These are phyloP conservation scores for Hypoxylon crocopeplum DNA, from an alignment of 495 filamentous ascomycete species.

Conservation along the genomic window DNA sequence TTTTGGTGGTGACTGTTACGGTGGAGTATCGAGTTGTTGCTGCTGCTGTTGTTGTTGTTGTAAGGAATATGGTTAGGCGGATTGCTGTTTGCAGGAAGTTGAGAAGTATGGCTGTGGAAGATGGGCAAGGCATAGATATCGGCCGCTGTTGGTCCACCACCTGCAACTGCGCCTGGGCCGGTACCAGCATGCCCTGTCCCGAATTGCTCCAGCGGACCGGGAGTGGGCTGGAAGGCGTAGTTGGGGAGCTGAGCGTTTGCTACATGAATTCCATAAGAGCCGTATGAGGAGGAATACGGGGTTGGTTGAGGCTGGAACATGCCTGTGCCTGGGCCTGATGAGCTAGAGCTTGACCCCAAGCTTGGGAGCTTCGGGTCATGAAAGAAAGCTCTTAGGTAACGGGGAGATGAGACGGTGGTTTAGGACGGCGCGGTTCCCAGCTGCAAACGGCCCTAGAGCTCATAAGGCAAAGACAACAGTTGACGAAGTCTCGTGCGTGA, in stretches of 20 bases:
- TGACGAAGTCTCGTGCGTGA: constrained; percentile 28
- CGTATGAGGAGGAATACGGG: constrained; percentile 49
- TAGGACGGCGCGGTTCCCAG: background rate
- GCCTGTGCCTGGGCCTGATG: constrained; percentile 42
- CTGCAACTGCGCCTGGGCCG: constrained; percentile 20
- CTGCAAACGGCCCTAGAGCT: constrained; percentile 1
- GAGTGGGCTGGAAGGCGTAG: constrained; percentile 53
- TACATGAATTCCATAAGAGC: constrained; percentile 47
- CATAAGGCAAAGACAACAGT: background rate
- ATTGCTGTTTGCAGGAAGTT: constrained; percentile 41
- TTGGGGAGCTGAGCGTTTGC: constrained; percentile 48
- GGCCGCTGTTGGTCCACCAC: constrained; percentile 29
- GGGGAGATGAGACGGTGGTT: background rate
- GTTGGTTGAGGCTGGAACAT: constrained; percentile 64
- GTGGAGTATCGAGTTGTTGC: constrained; percentile 30
- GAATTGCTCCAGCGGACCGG: constrained; percentile 42
- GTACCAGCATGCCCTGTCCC: constrained; percentile 29
- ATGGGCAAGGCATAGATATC: constrained; percentile 47
- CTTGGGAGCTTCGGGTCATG: constrained; percentile 35
- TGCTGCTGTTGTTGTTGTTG: constrained; percentile 34
- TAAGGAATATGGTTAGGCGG: constrained; percentile 43
- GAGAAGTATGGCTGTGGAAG: constrained; percentile 54
- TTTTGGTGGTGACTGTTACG: constrained; percentile 17
- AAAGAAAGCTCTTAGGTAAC: constrained; percentile 18
- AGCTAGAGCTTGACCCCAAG: constrained; percentile 40